Percentiles rank a stretch among this genome's conserved stretches.
Evolutionary conservation across 768 basidiomycete species (phyloP).

Genomic region (Thelephora aurantiotincta): DNA sequence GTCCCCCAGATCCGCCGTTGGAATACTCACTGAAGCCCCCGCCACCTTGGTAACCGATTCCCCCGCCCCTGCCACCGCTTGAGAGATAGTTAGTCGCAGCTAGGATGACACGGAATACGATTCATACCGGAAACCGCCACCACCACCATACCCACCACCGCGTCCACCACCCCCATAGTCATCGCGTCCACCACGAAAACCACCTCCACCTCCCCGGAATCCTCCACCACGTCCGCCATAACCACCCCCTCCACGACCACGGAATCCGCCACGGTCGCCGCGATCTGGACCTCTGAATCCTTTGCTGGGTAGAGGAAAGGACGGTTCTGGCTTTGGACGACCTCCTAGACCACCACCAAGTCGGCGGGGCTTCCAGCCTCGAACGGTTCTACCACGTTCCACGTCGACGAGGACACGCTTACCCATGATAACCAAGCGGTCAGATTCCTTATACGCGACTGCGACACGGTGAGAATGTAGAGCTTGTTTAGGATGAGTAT

Average conservation of each 20-base stretch:
- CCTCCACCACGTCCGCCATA: constrained; percentile 24
- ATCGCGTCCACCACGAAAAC: constrained; percentile 15
- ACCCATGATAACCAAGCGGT: constrained; percentile 90
- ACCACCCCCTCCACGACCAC: constrained; percentile 27
- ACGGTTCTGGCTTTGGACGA: constrained; percentile 66
- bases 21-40: constrained; percentile 36
- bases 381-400: constrained; percentile 92
- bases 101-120: background rate
- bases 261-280: constrained; percentile 34
- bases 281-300: constrained; percentile 18
- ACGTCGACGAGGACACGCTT: constrained; percentile 96
- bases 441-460: constrained; percentile 98
- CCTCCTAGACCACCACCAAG: constrained; percentile 99
- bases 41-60: constrained; percentile 55
- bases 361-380: constrained; percentile 96
- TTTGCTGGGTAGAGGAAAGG: constrained; percentile 9
- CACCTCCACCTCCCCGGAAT: constrained; percentile 14
- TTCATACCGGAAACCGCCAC: constrained; percentile 36
- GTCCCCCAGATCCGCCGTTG: constrained; percentile 6
- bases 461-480: constrained; percentile 9
- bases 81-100: constrained; percentile 7
- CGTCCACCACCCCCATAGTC: constrained; percentile 16
- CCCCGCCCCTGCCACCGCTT: constrained; percentile 55
- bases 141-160: constrained; percentile 30
- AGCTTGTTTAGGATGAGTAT: constrained; percentile 4